Evolutionary conservation across 179 eudicot species (phyloP).

Genomic region (Sideroxylon spinosum): DNA sequence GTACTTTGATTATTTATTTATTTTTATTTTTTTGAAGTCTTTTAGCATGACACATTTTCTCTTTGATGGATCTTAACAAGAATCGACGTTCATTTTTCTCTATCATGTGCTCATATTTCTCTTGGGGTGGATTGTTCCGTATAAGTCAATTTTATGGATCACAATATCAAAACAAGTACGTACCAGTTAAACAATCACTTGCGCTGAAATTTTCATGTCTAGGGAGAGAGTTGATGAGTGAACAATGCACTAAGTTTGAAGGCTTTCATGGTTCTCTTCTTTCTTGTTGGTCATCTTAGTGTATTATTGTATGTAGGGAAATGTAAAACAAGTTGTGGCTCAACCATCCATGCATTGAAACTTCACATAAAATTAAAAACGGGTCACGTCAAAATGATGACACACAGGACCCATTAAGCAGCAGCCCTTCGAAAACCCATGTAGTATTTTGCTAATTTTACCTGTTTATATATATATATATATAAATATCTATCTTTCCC

Average conservation of each 20-base stretch:
- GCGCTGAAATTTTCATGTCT: no score
- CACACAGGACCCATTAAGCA: not conserved
- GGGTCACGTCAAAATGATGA: not conserved
- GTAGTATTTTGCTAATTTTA: not conserved
- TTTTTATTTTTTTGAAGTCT: no score
- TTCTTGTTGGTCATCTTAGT: not conserved
- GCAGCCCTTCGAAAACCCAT: not conserved
- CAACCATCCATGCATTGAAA: not conserved
- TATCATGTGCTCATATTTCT: no score
- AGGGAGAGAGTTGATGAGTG: not conserved
- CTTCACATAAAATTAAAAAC: not conserved
- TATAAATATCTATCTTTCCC: no score
- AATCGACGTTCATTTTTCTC: no score
- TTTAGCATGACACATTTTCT: no score
- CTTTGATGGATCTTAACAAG: no score
- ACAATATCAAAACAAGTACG: no score
- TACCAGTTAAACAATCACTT: no score
- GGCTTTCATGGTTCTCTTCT: not conserved
- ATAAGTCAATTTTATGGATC: no score
- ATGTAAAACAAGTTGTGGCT: slow-evolving; percentile 8
- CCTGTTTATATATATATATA: not conserved
- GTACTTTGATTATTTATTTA: no score
- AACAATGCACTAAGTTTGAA: not conserved
- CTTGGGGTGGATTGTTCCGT: no score
- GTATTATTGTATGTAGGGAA: slow-evolving; percentile 14